Base-by-base conservation (phyloP, 345 rosid species). In the Euphorbia peplus region DNA sequence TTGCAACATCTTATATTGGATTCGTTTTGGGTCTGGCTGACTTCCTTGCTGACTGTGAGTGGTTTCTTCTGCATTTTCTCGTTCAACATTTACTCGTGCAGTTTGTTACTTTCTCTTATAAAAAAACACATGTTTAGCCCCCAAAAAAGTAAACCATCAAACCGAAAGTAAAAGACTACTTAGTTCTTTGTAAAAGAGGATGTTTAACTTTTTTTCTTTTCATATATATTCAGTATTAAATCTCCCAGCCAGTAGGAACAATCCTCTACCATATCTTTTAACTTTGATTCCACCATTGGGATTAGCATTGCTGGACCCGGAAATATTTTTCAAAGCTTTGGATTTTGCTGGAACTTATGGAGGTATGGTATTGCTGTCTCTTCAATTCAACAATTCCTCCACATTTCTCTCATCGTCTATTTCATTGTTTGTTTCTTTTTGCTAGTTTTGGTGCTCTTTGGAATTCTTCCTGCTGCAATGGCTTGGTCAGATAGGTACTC, bases 301-400 rank as follows among this genome's bases (percentile, higher is more conserved):
- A 44, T 85, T 93, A 54, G 77, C 98, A 41, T 64, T 87, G 70
- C 84, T 93, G 18, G 90, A 89, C 75, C 98, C 98, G 4, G 96
- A 89, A 80, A 90, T 93, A 72, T 93, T 93, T 76, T 90, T 90
- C 85, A 89, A 87, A 73, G 97, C 98, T 53, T 78, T 93, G 83
- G 97, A 90, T 75, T 89, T 93, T 76, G 93, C 98, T 8, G 98
- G 98, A 61, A 87, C 97, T 21, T 90, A 90, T 70, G 98, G 97
- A 89, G 98, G 97, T 90, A 82, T 18, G 25, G 7, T 4, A 21
- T 50, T 50, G 1, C 24, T 50, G 16, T 18, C 19, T 50, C 54
- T n/a, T n/a, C n/a, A n/a, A n/a, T n/a, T n/a, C n/a, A 18, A 50
- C 22, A 18, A 50, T 4, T 50, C 54, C 22, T 50, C 21, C n/a